Evolutionary conservation across 176 grass and related monocot genomes (phyloP), one percentile per base, ranked within the genome.

Genomic region (Oryza meyeriana): DNA sequence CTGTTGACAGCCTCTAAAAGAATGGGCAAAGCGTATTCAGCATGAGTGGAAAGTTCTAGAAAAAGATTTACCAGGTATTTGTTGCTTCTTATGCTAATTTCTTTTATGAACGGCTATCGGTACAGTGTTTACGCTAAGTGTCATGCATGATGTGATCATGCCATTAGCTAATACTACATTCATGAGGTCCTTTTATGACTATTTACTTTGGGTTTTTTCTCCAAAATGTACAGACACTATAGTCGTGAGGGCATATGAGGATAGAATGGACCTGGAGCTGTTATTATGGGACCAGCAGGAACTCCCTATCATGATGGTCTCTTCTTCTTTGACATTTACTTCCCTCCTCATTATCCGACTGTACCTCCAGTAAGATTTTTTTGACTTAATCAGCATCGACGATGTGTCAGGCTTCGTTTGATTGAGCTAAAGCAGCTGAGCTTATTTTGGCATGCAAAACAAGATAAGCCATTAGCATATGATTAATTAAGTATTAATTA

Each of bases 251-350:
- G 81, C 86, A 28, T 98, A 98, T 9, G 92, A 98, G 79, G 87
- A 93, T 72, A 95, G 92, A 81, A 95, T 98, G 90, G 95, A 98
- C 64, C 87, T 98, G 58, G 92, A 84, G 90, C 88, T 81, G 81
- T 85, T 27, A 98, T 98, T 77, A 81, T 93, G 66, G 95, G 95
- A 81, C 84, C 95, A 84, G 74, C 90, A 71, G 92, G 95, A 69
- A 98, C 95, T 79, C 92, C 95, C 67, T 93, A 95, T 85, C 92
- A 93, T 82, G 92, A 98, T 0, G 90, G 92, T 2, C 88, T 98
- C 67, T 95, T 93, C 78, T 98, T 98, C 86, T 98, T 98, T 66
- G 92, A 94, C 81, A 91, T 98, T 16, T 93, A 79, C 71, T 98
- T 98, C 76, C 92, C 92, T n/a, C 81, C 92, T 38, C 86, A 74